Percentiles rank a stretch among this genome's conserved stretches.
Conservation (phyloP, 805 yeast species). For the Kodamaea laetipori region DNA sequence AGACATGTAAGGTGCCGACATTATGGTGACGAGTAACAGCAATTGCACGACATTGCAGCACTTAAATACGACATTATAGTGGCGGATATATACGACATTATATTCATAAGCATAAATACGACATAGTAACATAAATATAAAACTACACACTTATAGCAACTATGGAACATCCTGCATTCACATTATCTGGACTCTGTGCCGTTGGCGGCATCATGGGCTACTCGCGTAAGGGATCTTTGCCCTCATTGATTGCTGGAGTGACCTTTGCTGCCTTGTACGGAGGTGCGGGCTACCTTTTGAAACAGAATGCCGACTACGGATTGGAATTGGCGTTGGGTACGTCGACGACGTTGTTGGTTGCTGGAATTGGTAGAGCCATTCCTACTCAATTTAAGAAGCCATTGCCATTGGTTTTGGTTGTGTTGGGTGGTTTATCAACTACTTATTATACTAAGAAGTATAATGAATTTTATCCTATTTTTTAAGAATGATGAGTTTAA, state of each 20-base stretch:
- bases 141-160: too few relatives aligned
- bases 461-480: constrained; percentile 60
- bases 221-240: constrained; percentile 66
- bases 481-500: neutral
- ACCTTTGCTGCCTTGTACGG: constrained; percentile 61
- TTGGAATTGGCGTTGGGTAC: constrained; percentile 77
- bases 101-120: too few relatives aligned
- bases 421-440: constrained; percentile 64
- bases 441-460: constrained; percentile 75
- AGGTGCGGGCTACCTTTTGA: constrained; percentile 72
- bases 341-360: constrained; percentile 63
- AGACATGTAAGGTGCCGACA: neutral
- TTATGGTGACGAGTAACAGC: neutral
- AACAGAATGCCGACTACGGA: constrained; percentile 75
- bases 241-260: constrained; percentile 79
- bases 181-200: constrained; percentile 67
- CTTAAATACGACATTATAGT: too few relatives aligned
- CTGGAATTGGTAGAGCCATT: constrained; percentile 72
- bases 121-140: too few relatives aligned
- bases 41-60: too few relatives aligned
- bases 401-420: constrained; percentile 66
- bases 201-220: constrained; percentile 75
- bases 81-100: too few relatives aligned
- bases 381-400: constrained; percentile 66
- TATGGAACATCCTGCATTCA: constrained; percentile 78